A percentile compares a stretch with the other conserved stretches of the same genome.
Conservation (phyloP, 169 alveolate species). For the Cryptosporidium parvum region DNA sequence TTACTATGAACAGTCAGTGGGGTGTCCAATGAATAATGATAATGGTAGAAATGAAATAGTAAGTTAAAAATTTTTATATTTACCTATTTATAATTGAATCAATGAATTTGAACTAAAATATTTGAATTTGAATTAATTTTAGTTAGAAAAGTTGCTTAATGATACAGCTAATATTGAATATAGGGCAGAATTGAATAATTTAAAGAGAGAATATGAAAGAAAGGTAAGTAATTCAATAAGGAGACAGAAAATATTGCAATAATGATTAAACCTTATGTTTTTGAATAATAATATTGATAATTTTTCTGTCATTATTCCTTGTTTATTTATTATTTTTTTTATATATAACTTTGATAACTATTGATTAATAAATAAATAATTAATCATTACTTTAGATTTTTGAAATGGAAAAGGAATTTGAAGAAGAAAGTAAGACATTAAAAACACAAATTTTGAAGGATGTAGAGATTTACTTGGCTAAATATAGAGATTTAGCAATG, state of each 20-base stretch:
- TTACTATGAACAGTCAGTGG: constrained; percentile 61
- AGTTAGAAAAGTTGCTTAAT: constrained; percentile 48
- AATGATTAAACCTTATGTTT: background rate
- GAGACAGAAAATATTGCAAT: background rate
- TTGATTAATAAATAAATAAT: background rate
- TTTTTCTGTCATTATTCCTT: background rate
- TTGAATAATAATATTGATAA: background rate
- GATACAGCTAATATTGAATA: constrained; percentile 55
- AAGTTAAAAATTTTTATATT: background rate
- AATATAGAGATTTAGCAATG: constrained; percentile 62
- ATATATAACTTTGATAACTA: too few relatives aligned
- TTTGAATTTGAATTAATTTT: constrained; percentile 5
- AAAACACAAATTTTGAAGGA: constrained; percentile 38
- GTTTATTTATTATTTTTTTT: too few relatives aligned
- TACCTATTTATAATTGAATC: background rate
- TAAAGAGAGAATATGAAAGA: constrained; percentile 60
- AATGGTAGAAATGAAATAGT: constrained; percentile 10
- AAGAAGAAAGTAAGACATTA: constrained; percentile 43
- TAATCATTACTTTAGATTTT: constrained; percentile 20
- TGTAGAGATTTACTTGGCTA: constrained; percentile 51
- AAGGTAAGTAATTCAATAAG: constrained; percentile 26
- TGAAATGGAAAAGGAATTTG: constrained; percentile 67
- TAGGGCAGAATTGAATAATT: constrained; percentile 54
- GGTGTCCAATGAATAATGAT: background rate
- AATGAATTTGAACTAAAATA: background rate